phyloP scores from a whole-genome alignment of 345 rosid genomes.

The Trapa bicornis region DNA sequence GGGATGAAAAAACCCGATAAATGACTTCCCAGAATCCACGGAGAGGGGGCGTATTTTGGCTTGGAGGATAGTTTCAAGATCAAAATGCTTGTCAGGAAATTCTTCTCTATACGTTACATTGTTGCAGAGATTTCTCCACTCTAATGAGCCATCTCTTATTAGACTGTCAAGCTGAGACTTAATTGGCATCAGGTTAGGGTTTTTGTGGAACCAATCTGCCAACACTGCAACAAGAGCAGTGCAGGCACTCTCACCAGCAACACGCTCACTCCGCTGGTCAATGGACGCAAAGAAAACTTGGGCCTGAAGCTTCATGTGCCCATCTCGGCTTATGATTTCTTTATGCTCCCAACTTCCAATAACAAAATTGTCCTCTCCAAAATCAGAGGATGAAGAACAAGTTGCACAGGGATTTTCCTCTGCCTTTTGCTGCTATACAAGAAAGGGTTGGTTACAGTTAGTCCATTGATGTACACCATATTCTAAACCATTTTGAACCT shows the following conservation, averaged over 20 bases:
- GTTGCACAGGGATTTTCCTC: slow-evolving; percentile 50
- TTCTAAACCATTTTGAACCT: not conserved
- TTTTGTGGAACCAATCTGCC: slow-evolving; percentile 83
- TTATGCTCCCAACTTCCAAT: slow-evolving; percentile 77
- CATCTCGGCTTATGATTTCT: slow-evolving; percentile 78
- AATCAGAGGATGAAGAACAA: slow-evolving; percentile 58
- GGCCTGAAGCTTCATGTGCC: slow-evolving; percentile 65
- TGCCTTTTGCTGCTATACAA: slow-evolving; percentile 50
- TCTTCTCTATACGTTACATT: slow-evolving; percentile 49
- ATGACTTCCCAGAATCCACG: slow-evolving; percentile 56
- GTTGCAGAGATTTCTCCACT: slow-evolving; percentile 84
- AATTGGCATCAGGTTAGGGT: slow-evolving; percentile 56
- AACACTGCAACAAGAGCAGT: slow-evolving; percentile 84
- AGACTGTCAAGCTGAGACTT: slow-evolving; percentile 81
- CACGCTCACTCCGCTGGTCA: slow-evolving; percentile 80
- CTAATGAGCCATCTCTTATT: slow-evolving; percentile 80
- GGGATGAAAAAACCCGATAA: slow-evolving; percentile 83
- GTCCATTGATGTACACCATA: not conserved
- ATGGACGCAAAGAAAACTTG: slow-evolving; percentile 76
- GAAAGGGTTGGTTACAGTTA: slow-evolving; percentile 5
- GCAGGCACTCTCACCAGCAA: slow-evolving; percentile 91
- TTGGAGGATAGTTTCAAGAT: slow-evolving; percentile 77
- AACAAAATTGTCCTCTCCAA: slow-evolving; percentile 83
- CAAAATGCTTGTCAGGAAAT: slow-evolving; percentile 91
- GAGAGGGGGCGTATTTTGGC: slow-evolving; percentile 60